Conservation (phyloP, 176 grass and related monocot species). For the Oryza officinalis region DNA sequence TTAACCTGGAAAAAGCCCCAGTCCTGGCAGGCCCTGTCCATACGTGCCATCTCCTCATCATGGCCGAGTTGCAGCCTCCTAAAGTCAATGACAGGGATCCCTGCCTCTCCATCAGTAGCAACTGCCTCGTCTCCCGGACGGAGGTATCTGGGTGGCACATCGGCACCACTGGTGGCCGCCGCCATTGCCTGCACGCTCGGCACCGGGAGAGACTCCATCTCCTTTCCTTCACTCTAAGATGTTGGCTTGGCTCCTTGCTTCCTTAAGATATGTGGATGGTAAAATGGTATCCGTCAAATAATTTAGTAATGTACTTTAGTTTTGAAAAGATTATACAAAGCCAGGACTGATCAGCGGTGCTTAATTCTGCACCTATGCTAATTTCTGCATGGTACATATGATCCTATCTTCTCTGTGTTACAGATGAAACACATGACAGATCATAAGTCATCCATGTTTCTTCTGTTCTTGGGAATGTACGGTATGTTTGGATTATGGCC, state of each 20-base stretch:
- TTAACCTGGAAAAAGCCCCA: slow-evolving; percentile 69
- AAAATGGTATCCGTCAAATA: neutral
- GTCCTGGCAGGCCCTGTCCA: slow-evolving; percentile 49
- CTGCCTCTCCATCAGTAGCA: neutral
- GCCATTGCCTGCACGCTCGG: slow-evolving; percentile 44
- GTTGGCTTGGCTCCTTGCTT: neutral
- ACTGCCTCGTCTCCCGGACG: neutral
- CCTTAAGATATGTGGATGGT: neutral
- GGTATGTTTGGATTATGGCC: too few relatives aligned
- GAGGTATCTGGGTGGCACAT: slow-evolving; percentile 36
- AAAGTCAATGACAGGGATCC: slow-evolving; percentile 37
- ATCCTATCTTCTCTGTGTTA: too few relatives aligned
- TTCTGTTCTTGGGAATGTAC: too few relatives aligned
- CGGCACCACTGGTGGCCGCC: neutral
- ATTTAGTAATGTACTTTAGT: neutral
- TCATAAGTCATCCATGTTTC: too few relatives aligned
- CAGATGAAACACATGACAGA: too few relatives aligned
- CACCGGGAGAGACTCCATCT: slow-evolving; percentile 48
- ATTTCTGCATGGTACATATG: too few relatives aligned
- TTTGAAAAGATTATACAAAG: neutral
- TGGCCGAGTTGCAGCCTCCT: neutral
- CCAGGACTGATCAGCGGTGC: neutral
- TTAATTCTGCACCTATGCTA: neutral
- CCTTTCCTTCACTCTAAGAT: neutral
- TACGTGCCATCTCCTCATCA: slow-evolving; percentile 24